Evolutionary conservation across 2,329 filamentous ascomycete species (phyloP).

Genomic region (Phialophora macrospora): DNA sequence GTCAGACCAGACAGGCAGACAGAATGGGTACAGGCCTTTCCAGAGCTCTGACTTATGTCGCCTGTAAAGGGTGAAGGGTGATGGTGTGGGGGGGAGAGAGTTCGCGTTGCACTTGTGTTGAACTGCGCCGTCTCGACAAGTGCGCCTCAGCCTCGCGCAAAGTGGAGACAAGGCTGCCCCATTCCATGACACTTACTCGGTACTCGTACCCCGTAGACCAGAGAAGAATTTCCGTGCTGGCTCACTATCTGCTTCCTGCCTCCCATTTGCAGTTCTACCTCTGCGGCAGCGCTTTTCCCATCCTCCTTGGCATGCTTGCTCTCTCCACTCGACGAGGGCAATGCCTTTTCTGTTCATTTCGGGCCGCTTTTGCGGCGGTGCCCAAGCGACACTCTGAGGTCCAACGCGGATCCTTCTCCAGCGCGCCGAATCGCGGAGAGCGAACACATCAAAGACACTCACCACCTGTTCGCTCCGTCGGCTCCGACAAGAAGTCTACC

Average conservation of each 20-base stretch:
- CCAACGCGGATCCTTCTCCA: conserved; percentile 40
- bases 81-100: background rate
- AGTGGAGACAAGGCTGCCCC: background rate
- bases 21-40: background rate
- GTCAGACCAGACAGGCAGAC: background rate
- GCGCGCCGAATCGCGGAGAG: conserved; percentile 33
- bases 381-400: conserved; percentile 38
- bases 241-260: background rate
- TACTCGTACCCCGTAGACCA: background rate
- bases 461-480: background rate
- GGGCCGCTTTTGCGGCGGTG: conserved; percentile 24
- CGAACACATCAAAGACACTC: conserved; percentile 5
- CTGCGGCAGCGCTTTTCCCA: background rate
- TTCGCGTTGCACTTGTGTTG: background rate
- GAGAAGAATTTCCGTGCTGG: background rate
- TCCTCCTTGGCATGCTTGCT: conserved; percentile 27
- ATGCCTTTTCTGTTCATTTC: conserved; percentile 52
- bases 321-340: conserved; percentile 30
- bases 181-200: background rate
- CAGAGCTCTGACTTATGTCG: background rate
- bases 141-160: conserved; percentile 5
- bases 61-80: background rate
- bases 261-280: background rate
- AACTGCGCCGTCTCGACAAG: background rate
- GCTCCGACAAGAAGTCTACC: conserved; percentile 2